phyloP scores from a whole-genome alignment of 2,329 filamentous ascomycete genomes.

The Penicillium brasilianum region DNA sequence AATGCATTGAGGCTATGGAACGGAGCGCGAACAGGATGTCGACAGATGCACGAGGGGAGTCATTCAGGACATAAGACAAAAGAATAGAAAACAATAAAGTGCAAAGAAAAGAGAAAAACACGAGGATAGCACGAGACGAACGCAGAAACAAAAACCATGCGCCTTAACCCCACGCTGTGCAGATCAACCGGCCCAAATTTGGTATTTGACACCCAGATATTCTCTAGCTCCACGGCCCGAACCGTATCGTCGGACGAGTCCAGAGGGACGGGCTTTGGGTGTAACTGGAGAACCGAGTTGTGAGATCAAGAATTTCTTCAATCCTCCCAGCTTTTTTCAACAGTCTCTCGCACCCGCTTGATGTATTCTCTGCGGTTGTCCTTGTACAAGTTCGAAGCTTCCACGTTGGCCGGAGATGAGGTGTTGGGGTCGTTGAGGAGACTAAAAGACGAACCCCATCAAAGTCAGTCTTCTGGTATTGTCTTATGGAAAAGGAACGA shows the following conservation, averaged over 20 bases:
- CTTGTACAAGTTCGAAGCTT: constrained; percentile 97
- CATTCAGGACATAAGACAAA: constrained; percentile 19
- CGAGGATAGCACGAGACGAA: constrained; percentile 9
- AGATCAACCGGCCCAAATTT: constrained; percentile 37
- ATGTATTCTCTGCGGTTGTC: constrained; percentile 96
- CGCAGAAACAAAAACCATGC: constrained; percentile 39
- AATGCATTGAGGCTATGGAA: constrained; percentile 9
- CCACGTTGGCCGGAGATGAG: constrained; percentile 96
- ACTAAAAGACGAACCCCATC: constrained; percentile 56
- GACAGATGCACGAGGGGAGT: constrained; percentile 3
- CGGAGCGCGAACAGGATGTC: not conserved
- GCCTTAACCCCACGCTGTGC: constrained; percentile 52
- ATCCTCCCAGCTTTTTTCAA: constrained; percentile 99
- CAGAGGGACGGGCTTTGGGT: not conserved
- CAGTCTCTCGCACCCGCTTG: constrained; percentile 92
- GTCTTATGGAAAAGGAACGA: not conserved
- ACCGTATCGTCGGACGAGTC: constrained; percentile 15
- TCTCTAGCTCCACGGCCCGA: constrained; percentile 22
- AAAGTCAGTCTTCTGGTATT: not conserved
- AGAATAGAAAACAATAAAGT: constrained; percentile 1
- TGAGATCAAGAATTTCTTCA: constrained; percentile 44
- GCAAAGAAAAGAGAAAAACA: constrained; percentile 1
- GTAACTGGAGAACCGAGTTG: not conserved
- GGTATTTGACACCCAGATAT: constrained; percentile 15
- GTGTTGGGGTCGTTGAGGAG: constrained; percentile 97